Evolutionary conservation across 768 basidiomycete genomes (phyloP).

Genomic region (Russula compacta): DNA sequence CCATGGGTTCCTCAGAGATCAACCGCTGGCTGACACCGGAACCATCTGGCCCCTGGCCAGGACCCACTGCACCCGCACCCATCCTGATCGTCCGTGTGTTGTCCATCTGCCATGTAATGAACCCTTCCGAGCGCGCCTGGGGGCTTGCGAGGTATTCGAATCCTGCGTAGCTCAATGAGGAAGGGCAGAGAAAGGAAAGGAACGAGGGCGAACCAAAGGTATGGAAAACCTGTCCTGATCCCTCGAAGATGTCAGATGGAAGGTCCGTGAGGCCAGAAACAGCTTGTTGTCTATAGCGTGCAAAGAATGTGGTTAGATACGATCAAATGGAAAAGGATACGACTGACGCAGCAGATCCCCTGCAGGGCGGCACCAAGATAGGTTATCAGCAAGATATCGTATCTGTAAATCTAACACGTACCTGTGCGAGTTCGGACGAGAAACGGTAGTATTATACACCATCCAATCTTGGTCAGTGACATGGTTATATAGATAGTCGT

Average conservation of each 20-base stretch:
- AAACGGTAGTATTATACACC: slow-evolving; percentile 30
- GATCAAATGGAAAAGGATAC: neutral
- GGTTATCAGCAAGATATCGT: neutral
- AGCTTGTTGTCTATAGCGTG: slow-evolving; percentile 35
- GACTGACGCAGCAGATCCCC: slow-evolving; percentile 42
- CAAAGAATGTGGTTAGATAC: neutral
- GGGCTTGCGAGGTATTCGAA: slow-evolving; percentile 73
- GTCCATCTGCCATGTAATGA: slow-evolving; percentile 68
- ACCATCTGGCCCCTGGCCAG: slow-evolving; percentile 34
- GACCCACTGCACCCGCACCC: slow-evolving; percentile 45
- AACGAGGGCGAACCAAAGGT: slow-evolving; percentile 33
- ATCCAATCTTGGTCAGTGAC: slow-evolving; percentile 28
- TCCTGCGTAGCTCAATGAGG: slow-evolving; percentile 29
- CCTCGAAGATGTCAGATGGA: slow-evolving; percentile 49
- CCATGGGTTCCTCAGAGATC: slow-evolving; percentile 47
- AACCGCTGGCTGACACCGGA: slow-evolving; percentile 50
- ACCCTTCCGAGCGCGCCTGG: slow-evolving; percentile 42
- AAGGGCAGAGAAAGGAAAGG: neutral
- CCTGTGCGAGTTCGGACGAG: slow-evolving; percentile 31
- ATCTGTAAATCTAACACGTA: slow-evolving; percentile 13
- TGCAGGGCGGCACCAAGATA: slow-evolving; percentile 10
- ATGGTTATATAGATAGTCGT: slow-evolving; percentile 35
- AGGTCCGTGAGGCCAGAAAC: slow-evolving; percentile 39
- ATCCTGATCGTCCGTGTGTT: slow-evolving; percentile 43
- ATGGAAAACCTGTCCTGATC: slow-evolving; percentile 42